Evolutionary conservation across 1,139 yeast species (phyloP), one percentile per base, ranked within the genome.

Genomic region (Taiozyma onychis): DNA sequence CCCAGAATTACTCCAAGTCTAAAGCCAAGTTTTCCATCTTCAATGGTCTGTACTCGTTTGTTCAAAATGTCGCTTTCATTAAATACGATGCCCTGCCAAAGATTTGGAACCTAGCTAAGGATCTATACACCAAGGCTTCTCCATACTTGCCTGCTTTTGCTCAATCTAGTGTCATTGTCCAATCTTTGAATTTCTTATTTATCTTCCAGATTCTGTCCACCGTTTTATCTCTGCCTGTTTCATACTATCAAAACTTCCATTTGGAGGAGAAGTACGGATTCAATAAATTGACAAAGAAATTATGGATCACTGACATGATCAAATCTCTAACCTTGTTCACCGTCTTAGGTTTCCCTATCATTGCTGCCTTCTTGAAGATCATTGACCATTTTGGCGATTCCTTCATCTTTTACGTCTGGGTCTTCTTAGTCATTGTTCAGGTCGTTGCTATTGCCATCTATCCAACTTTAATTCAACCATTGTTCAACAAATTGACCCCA

Each of bases 231-330:
- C 66, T 86, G 54, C 99, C 99, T 3, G 65, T 81, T 41, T 74
- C 83, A 13, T 83, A 87, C 66, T 91, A 90, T 69, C 73, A 78
- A 51, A 85, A 86, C 60, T 93, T 93, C 72, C 93, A 90, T 14
- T 75, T 93, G 60, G 99, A 93, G 70, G 97, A 91, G 66, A 83
- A 82, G 67, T 91, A 77, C 63, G 99, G 99, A 0, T 93, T 93
- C 74, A 93, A 93, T 71, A 93, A 93, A 67, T 76, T 81, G 60
- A 93, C 97, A 1, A 55, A 77, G 18, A 70, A 74, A 47, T 72
- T 89, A 48, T 93, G 95, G 87, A 53, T 87, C 45, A 64, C 79
- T 24, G 99, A 93, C 67, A 71, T 74, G 58, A 45, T 89, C 54
- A 93, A 93, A 71, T 69, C 78, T 32, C 68, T 78, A 45, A 56